Evolutionary conservation across 169 alveolate species (phyloP), one percentile per base, ranked within the genome.

Genomic region (Eimeria sp.): DNA sequence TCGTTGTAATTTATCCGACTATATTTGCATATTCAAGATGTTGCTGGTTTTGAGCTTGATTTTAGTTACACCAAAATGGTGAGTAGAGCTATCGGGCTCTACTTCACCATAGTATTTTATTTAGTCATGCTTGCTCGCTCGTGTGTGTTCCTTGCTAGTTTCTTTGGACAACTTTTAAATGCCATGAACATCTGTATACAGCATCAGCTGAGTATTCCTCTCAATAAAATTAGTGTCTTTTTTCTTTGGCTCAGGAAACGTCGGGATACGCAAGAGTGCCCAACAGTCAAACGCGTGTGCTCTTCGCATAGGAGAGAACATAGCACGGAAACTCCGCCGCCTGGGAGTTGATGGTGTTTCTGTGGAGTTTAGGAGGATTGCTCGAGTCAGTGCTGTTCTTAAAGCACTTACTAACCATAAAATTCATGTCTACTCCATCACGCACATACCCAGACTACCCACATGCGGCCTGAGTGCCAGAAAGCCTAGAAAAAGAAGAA

Each of bases 391-490:
- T 58, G 96, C 97, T 20, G 97, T 97, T 45, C 96, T 98, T 76
- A 99, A 98, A 95, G 99, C 99, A n/a, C 97, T 98, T 96, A 97
- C 96, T 80, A 98, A 98, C 3, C 97, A 97, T 86, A 98, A 98
- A n/a, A 97, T 98, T 34, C 97, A 97, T 51, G 96, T 98, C 45
- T 97, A 98, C 40, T 96, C 97, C 83, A 97, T 98, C 67, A 97
- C 98, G 49, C 99, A 98, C 96, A 98, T 95, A 92, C 99, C 99
- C 34, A 95, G 98, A 47, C 97, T 98, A 34, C 99, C 99, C 18
- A 98, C 97, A 80, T 96, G 97, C 70, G 97, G 98, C 80, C 97
- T 78, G 27, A 94, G 49, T 70, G 88, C 99, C 4, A 98, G 98
- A 40, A 97, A 98, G n/a, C 98, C 99, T 25, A 89, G 99, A 54